Evolutionary conservation across 1,284 basidiomycete species (phyloP), one percentile per base, ranked within the genome.

Genomic region (Leccinum subatratum): DNA sequence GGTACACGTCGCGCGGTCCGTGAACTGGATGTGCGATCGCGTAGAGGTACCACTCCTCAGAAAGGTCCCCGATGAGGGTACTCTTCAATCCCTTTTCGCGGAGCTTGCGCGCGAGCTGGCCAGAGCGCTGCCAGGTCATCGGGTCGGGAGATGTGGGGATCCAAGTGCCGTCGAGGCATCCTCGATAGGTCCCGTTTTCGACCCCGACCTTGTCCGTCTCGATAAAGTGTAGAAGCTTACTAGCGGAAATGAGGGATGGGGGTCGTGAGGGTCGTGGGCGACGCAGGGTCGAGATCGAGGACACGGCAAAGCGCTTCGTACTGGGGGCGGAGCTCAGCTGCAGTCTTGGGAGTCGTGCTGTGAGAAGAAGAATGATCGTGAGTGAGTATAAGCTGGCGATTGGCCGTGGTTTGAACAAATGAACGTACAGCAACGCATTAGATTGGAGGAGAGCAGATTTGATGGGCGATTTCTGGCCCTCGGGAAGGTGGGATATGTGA

Each of bases 11-110:
- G 16, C 69, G 68, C 18, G 79, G 74, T 18, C 75, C 75, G 22
- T 73, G 61, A 63, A 90, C 81, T 1, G 85, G 84, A 73, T 91
- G 85, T 2, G 88, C 85, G 69, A 89, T 85, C 9, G 86, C 83
- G 71, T 92, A 92, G 66, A 91, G 82, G 74, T 85, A 89, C 88
- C 90, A 92, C 75, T 92, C 91, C 70, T 92, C 91, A 18, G 80
- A 80, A 61, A 91, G 80, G 68, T 92, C 89, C 7, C 91, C 91
- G 22, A 89, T 75, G 56, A 88, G 77, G 65, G 92, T 79, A 71
- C 82, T 85, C 51, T 79, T 79, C 34, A 92, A 81, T 3, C 91
- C 90, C 25, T 85, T 86, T 18, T 79, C 81, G 34, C 73, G 76
- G 8, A 92, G 81, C 4, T 79, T 83, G 7, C 75, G 74, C 0